Evolutionary conservation across 345 rosid genomes (phyloP).

Genomic region (Dipteronia dyeriana): DNA sequence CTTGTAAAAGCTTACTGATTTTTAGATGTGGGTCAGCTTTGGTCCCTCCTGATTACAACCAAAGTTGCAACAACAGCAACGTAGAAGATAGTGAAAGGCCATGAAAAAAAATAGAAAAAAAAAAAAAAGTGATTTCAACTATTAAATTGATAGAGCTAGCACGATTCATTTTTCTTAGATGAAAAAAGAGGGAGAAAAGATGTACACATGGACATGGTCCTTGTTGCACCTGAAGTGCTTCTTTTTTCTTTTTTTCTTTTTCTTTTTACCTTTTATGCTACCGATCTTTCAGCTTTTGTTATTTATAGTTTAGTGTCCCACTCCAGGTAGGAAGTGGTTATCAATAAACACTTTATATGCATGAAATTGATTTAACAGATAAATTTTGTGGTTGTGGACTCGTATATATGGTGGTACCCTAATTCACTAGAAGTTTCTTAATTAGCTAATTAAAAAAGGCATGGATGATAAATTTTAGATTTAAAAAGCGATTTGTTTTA

Average conservation of each 20-base stretch:
- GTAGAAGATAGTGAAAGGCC: constrained; percentile 7
- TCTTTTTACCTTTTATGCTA: background rate
- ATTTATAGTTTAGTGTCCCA: background rate
- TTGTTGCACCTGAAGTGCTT: constrained; percentile 2
- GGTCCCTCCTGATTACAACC: constrained; percentile 23
- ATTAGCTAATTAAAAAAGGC: too few species aligned
- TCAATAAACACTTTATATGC: background rate
- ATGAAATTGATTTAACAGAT: background rate
- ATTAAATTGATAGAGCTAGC: background rate
- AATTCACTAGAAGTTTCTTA: too few species aligned
- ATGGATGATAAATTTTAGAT: too few species aligned
- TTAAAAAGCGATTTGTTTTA: too few species aligned
- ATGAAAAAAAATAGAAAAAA: background rate
- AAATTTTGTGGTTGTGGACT: background rate
- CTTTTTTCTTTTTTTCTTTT: too few species aligned
- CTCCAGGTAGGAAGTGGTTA: background rate
- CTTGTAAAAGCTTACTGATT: constrained; percentile 23
- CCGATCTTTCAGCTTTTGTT: background rate
- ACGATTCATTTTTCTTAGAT: background rate
- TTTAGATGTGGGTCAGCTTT: constrained; percentile 9
- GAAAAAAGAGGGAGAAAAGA: background rate
- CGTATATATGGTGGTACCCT: too few species aligned
- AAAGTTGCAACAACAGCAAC: constrained; percentile 28
- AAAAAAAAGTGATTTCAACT: background rate
- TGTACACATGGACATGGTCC: background rate